Base-by-base conservation (phyloP, 176 grass and related monocot species). In the Oryza meyeriana region DNA sequence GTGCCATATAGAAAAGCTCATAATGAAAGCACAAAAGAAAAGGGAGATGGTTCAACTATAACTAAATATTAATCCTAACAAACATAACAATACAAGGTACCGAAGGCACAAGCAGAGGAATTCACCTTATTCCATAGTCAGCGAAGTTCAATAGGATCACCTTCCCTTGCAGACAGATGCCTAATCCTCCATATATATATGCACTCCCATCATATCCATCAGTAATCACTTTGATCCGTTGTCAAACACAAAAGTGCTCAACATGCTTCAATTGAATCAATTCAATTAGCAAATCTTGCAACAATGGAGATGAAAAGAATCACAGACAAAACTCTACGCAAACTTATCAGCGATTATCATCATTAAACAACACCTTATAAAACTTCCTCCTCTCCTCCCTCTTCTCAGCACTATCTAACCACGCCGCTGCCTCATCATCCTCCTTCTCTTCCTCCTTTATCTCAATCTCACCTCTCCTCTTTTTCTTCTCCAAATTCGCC, bases 311-410 rank as follows among this genome's bases (percentile, higher is more conserved):
- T 58, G 47, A 40, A 10, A 14, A 36, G n/a, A 1, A 10, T 12
- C 29, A 12, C n/a, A n/a, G 7, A 34, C n/a, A 12, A 40, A 14
- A 27, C 66, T 71, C 8, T 41, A 6, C 47, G 61, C 12, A 71
- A 29, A 61, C 17, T 0, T 10, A 86, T 90, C 69, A 94, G 28
- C 1, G 35, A 32, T 59, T 78, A 28, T 34, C 82, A 71, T 93
- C 90, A 72, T 75, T 81, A 20, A 97, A 97, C 39, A 97, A 64
- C 42, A 91, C 86, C 87, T 89, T 88, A 61, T 97, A 97, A 68
- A 97, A 97, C 24, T 86, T 85, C 75, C 85, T 78, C 81, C 91
- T 93, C 67, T 93, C 94, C 81, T 93, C 94, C 64, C 86, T 86
- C 77, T 85, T 97, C 39, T 97, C 84, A 11, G 80, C 84, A 67